Percentiles rank a stretch among this genome's conserved stretches.
These are phyloP conservation scores for Arthrobotrys musiformis DNA, from an alignment of 2,329 filamentous ascomycete species.

Conservation along the genomic window DNA sequence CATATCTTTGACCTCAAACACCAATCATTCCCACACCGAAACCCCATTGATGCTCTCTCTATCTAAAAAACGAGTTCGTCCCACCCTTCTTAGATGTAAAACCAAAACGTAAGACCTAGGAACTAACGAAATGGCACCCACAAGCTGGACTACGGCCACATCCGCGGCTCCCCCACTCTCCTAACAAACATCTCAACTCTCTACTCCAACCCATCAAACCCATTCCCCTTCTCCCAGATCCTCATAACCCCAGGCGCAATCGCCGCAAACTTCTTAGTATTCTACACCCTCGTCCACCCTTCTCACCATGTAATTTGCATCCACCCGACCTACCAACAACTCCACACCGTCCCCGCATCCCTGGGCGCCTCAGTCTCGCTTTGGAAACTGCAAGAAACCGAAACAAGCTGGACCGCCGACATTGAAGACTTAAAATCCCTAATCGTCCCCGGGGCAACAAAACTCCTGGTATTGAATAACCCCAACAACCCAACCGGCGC, in stretches of 20 bases:
- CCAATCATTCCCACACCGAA: constrained; percentile 55
- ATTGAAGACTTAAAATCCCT: constrained; percentile 73
- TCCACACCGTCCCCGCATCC: constrained; percentile 78
- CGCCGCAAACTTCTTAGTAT: constrained; percentile 81
- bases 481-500: constrained; percentile 85
- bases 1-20: constrained; percentile 64
- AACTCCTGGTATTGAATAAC: constrained; percentile 77
- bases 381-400: constrained; percentile 73
- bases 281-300: constrained; percentile 76
- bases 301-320: constrained; percentile 88
- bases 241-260: constrained; percentile 84
- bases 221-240: constrained; percentile 71
- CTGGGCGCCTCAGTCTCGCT: constrained; percentile 80
- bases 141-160: constrained; percentile 77
- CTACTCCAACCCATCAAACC: constrained; percentile 69
- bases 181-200: constrained; percentile 73
- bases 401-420: constrained; percentile 75
- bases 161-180: constrained; percentile 74
- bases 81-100: background rate
- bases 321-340: constrained; percentile 86
- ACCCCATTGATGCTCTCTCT: constrained; percentile 36
- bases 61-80: constrained; percentile 56
- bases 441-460: constrained; percentile 73
- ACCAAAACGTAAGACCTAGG: background rate
- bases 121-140: constrained; percentile 60